These are phyloP conservation scores for Phoma sp. DNA, from an alignment of 2,329 filamentous ascomycete genomes.

Conservation along the genomic window DNA sequence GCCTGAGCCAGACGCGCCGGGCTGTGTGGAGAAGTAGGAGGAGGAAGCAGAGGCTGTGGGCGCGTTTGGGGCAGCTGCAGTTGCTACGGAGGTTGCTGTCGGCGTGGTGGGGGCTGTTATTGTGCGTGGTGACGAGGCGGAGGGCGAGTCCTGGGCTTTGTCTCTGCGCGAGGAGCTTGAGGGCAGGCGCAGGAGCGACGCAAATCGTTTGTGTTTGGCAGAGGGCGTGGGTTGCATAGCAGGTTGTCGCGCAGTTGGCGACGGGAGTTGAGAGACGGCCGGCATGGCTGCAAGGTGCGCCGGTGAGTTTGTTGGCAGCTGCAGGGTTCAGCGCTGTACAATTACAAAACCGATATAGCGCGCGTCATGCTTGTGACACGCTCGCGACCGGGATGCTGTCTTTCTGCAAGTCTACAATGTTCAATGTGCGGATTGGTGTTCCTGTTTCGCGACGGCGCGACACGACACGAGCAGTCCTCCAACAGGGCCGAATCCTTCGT, in stretches of 20 bases:
- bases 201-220: conserved; percentile 35
- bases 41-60: conserved; percentile 7
- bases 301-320: conserved; percentile 16
- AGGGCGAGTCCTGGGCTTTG: conserved; percentile 15
- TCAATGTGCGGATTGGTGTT: conserved; percentile 12
- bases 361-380: conserved; percentile 29
- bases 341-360: conserved; percentile 18
- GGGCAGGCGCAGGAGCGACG: conserved; percentile 40
- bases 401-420: conserved; percentile 8
- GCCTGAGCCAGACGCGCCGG: conserved; percentile 28
- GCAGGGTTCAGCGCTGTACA: conserved; percentile 19
- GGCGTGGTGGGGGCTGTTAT: conserved; percentile 40
- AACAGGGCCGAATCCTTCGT: conserved; percentile 14
- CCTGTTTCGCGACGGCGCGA: conserved; percentile 5
- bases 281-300: conserved; percentile 20
- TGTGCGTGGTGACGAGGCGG: conserved; percentile 30
- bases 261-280: conserved; percentile 9
- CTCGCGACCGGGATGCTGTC: conserved; percentile 10
- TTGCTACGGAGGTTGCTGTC: neutral
- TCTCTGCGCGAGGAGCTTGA: conserved; percentile 27
- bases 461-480: conserved; percentile 5
- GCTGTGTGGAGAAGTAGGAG: conserved; percentile 44
- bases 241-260: conserved; percentile 10
- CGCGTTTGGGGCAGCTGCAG: conserved; percentile 24
- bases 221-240: conserved; percentile 23